A percentile compares a stretch with the other conserved stretches of the same genome.
Conservation (phyloP, 768 basidiomycete genomes). For the Hebeloma cylindrosporum region DNA sequence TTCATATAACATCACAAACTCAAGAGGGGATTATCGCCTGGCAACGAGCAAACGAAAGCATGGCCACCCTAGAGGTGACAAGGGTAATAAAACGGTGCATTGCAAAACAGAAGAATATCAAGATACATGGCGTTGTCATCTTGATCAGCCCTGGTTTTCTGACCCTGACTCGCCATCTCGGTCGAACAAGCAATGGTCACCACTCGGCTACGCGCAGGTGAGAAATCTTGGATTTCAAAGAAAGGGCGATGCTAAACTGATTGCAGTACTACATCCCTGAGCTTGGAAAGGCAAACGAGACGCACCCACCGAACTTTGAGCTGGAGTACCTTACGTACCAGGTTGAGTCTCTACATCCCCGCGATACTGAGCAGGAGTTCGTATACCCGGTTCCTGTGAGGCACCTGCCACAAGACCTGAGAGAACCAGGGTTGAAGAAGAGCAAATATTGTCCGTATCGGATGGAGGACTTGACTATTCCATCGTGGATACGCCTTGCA, state of each 20-base stretch:
- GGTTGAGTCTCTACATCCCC: slow-evolving; percentile 41
- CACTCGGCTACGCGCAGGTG: slow-evolving; percentile 87
- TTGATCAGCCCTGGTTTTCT: slow-evolving; percentile 59
- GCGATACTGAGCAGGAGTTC: slow-evolving; percentile 27
- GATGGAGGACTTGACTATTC: slow-evolving; percentile 77
- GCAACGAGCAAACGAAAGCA: slow-evolving; percentile 41
- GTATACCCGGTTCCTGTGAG: slow-evolving; percentile 54
- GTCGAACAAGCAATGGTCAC: slow-evolving; percentile 65
- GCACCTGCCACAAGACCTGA: slow-evolving; percentile 53
- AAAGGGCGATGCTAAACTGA: neutral
- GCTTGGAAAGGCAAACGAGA: slow-evolving; percentile 48
- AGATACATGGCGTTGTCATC: slow-evolving; percentile 64
- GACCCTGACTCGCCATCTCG: slow-evolving; percentile 70
- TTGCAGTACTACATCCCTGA: slow-evolving; percentile 66
- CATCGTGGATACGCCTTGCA: slow-evolving; percentile 69
- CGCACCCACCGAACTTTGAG: slow-evolving; percentile 57
- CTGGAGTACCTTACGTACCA: slow-evolving; percentile 78
- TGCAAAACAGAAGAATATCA: slow-evolving; percentile 52
- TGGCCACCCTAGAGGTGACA: slow-evolving; percentile 47
- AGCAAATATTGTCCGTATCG: slow-evolving; percentile 66
- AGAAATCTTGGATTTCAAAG: slow-evolving; percentile 13
- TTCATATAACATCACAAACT: slow-evolving; percentile 71
- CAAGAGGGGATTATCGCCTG: slow-evolving; percentile 4
- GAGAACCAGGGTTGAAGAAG: slow-evolving; percentile 37
- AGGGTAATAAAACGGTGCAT: slow-evolving; percentile 43